Evolutionary conservation across 2,329 filamentous ascomycete species (phyloP).

Genomic region (Clonostachys solani): DNA sequence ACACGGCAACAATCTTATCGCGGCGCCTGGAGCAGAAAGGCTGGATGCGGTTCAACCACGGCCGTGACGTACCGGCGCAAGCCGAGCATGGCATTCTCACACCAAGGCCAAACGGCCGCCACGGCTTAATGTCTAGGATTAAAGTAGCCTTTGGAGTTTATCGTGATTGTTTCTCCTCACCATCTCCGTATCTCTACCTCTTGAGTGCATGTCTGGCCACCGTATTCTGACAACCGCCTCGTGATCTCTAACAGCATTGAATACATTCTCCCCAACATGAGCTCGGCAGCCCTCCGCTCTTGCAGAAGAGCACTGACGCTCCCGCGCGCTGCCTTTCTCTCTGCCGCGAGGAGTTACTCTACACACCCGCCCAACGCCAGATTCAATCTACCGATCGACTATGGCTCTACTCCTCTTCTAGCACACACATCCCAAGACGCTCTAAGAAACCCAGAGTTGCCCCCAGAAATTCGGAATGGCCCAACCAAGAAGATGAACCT

Average conservation of each 20-base stretch:
- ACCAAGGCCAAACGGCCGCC: conserved; percentile 11
- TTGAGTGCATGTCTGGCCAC: conserved; percentile 2
- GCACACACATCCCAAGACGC: conserved; percentile 74
- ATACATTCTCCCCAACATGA: not conserved
- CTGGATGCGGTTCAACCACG: conserved; percentile 4
- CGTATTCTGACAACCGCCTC: not conserved
- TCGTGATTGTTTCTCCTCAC: not conserved
- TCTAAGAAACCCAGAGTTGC: conserved; percentile 68
- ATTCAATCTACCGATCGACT: conserved; percentile 86
- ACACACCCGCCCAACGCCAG: conserved; percentile 55
- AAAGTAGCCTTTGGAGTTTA: not conserved
- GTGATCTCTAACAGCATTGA: too few species aligned
- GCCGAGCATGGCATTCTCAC: conserved; percentile 17
- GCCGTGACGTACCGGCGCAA: conserved; percentile 29
- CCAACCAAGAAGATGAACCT: conserved; percentile 86
- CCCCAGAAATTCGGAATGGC: conserved; percentile 58
- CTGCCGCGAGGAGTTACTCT: conserved; percentile 34
- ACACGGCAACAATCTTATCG: conserved; percentile 34
- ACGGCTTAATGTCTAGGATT: not conserved
- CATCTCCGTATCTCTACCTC: conserved; percentile 5
- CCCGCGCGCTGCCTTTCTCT: conserved; percentile 1
- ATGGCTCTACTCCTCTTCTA: conserved; percentile 74
- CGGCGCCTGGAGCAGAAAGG: not conserved
- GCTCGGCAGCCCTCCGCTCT: conserved; percentile 15
- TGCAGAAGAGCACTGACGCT: conserved; percentile 17